A percentile compares a stretch with the other conserved stretches of the same genome.
Evolutionary conservation across 352 stramenopile species (phyloP).

Genomic region (Thalassiosira hispida): DNA sequence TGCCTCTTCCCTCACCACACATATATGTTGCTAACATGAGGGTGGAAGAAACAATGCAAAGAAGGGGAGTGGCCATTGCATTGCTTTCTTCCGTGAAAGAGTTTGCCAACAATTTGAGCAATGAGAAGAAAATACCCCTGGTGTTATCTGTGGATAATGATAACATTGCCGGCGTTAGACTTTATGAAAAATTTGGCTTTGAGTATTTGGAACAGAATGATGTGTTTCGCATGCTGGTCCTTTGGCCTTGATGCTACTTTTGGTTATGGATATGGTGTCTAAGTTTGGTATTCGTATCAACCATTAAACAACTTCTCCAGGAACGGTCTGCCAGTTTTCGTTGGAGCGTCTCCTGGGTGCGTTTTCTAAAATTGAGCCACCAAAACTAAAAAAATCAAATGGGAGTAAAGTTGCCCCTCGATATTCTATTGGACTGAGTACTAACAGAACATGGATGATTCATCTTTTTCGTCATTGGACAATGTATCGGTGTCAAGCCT

Average conservation of each 20-base stretch:
- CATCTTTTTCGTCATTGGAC: slow-evolving; percentile 11
- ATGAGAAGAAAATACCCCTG: slow-evolving; percentile 19
- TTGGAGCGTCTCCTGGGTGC: too few species aligned
- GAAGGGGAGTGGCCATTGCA: slow-evolving; percentile 31
- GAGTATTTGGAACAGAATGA: slow-evolving; percentile 47
- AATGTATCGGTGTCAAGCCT: slow-evolving; percentile 37
- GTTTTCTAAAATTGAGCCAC: too few species aligned
- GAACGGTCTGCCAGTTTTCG: too few species aligned
- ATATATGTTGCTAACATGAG: slow-evolving; percentile 56
- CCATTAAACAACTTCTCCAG: too few species aligned
- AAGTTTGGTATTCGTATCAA: too few species aligned
- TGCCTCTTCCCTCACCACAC: slow-evolving; percentile 29
- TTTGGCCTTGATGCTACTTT: slow-evolving; percentile 3
- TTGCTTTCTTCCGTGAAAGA: slow-evolving; percentile 35
- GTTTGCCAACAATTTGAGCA: slow-evolving; percentile 13
- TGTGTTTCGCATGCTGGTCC: slow-evolving; percentile 39
- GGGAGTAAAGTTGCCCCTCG: too few species aligned
- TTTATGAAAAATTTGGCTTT: slow-evolving; percentile 58
- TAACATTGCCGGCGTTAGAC: slow-evolving; percentile 25
- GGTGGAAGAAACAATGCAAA: slow-evolving; percentile 30
- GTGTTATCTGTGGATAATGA: slow-evolving; percentile 56
- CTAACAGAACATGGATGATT: slow-evolving; percentile 15
- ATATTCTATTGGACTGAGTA: too few species aligned
- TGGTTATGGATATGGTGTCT: too few species aligned
- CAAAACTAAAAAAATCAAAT: too few species aligned